Evolutionary conservation across 345 rosid genomes (phyloP).

Genomic region (Corchorus olitorius): DNA sequence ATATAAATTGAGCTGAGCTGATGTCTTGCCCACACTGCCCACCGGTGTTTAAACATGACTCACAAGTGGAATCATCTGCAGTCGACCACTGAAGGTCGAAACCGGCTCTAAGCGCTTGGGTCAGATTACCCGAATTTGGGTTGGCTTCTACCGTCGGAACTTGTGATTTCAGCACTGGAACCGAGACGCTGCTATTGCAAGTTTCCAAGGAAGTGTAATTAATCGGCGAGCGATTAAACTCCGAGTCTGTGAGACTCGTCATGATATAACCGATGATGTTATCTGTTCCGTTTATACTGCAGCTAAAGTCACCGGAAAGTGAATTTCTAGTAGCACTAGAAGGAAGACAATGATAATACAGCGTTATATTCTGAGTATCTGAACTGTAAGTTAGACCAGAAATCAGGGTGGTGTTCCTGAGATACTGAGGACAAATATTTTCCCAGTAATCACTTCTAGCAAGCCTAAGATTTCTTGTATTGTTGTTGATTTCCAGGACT

Average conservation of each 20-base stretch:
- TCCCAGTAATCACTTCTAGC: conserved; percentile 24
- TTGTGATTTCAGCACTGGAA: not conserved
- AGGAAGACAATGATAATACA: too few species aligned
- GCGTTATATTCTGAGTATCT: not conserved
- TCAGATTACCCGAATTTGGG: not conserved
- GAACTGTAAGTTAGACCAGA: not conserved
- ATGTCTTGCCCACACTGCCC: conserved; percentile 27
- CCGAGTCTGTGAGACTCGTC: not conserved
- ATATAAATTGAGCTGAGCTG: not conserved
- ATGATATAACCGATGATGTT: not conserved
- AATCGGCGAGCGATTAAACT: too few species aligned
- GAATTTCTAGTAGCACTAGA: too few species aligned
- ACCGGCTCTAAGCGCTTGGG: conserved; percentile 21
- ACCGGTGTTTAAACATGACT: not conserved
- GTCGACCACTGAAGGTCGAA: conserved; percentile 28
- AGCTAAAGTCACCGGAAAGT: too few species aligned
- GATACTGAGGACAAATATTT: conserved; percentile 21
- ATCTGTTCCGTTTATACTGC: not conserved
- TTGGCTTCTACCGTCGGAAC: fast-evolving
- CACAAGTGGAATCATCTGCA: conserved; percentile 21
- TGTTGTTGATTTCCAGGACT: conserved; percentile 5
- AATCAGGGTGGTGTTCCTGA: conserved; percentile 28
- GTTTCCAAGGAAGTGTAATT: too few species aligned
- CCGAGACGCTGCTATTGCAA: not conserved
- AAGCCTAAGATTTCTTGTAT: not conserved